A percentile compares a stretch with the other conserved stretches of the same genome.
Conservation (phyloP, 1,284 basidiomycete genomes). For the Sporisorium exsertum region DNA sequence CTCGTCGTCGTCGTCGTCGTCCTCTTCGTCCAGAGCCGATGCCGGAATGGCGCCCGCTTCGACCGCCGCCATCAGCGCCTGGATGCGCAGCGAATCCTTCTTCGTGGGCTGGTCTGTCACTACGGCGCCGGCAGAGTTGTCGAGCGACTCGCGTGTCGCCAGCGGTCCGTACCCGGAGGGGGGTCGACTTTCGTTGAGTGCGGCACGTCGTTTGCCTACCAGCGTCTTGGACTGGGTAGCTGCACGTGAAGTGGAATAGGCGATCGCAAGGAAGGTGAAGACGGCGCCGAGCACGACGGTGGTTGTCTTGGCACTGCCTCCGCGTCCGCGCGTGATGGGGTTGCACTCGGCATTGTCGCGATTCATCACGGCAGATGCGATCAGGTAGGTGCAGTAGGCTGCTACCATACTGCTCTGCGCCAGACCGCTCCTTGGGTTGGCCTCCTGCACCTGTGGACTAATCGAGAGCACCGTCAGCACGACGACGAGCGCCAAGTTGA, state of each 20-base stretch:
- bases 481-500: conserved; percentile 86
- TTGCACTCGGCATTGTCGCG: conserved; percentile 88
- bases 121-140: conserved; percentile 73
- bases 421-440: conserved; percentile 92
- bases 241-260: conserved; percentile 94
- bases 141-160: conserved; percentile 50
- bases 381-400: conserved; percentile 95
- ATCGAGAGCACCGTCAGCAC: conserved; percentile 86
- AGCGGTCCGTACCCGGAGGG: conserved; percentile 62
- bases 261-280: conserved; percentile 97
- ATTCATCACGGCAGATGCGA: conserved; percentile 93
- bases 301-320: conserved; percentile 81
- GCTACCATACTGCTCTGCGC: conserved; percentile 97
- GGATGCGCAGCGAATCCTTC: conserved; percentile 89
- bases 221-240: conserved; percentile 93
- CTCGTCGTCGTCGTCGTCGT: conserved; percentile 81
- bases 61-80: conserved; percentile 92
- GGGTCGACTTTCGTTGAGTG: conserved; percentile 69
- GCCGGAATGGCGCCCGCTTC: conserved; percentile 95
- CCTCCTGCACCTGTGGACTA: conserved; percentile 87
- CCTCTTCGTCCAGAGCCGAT: conserved; percentile 84
- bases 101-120: conserved; percentile 83
- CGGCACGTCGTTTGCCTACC: conserved; percentile 79
- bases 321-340: conserved; percentile 78
- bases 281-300: conserved; percentile 90